Conservation (phyloP, 371 early-diverging fungal species). For the Paraphysoderma sedebokerense region DNA sequence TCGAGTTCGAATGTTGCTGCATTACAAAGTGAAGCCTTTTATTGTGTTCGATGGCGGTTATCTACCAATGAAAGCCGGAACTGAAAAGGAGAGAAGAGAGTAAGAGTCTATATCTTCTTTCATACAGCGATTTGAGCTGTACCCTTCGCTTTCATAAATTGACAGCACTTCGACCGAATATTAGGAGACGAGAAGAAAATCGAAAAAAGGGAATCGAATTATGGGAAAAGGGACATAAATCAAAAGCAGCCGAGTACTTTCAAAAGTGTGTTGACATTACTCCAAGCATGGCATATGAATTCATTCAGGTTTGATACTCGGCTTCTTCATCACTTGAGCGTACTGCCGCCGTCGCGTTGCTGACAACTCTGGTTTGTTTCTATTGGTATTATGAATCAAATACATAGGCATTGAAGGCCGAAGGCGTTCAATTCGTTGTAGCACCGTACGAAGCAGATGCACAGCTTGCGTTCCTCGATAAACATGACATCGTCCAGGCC, state of each 20-base stretch:
- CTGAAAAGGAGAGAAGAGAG: constrained; percentile 48
- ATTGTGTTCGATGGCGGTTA: constrained; percentile 95
- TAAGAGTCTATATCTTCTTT: constrained; percentile 13
- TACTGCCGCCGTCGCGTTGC: neutral
- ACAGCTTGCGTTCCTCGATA: constrained; percentile 76
- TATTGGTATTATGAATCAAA: neutral
- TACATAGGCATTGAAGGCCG: constrained; percentile 35
- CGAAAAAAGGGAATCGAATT: constrained; percentile 27
- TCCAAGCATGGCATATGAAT: constrained; percentile 52
- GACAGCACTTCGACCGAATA: too few relatives aligned
- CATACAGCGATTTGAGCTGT: too few relatives aligned
- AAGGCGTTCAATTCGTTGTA: constrained; percentile 59
- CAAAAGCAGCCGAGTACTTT: constrained; percentile 49
- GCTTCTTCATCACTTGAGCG: constrained; percentile 5
- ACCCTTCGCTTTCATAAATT: too few relatives aligned
- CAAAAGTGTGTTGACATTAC: constrained; percentile 52
- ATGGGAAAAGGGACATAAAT: constrained; percentile 23
- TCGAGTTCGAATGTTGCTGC: constrained; percentile 42
- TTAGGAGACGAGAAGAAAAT: constrained; percentile 35
- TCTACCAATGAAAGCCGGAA: constrained; percentile 66
- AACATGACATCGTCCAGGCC: constrained; percentile 48
- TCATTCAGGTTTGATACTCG: constrained; percentile 40
- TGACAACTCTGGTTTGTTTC: neutral
- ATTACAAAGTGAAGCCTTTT: constrained; percentile 56
- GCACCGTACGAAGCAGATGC: constrained; percentile 99